Conservation (phyloP, 139 green algal species). For the Chlamydomonas asymmetrica region DNA sequence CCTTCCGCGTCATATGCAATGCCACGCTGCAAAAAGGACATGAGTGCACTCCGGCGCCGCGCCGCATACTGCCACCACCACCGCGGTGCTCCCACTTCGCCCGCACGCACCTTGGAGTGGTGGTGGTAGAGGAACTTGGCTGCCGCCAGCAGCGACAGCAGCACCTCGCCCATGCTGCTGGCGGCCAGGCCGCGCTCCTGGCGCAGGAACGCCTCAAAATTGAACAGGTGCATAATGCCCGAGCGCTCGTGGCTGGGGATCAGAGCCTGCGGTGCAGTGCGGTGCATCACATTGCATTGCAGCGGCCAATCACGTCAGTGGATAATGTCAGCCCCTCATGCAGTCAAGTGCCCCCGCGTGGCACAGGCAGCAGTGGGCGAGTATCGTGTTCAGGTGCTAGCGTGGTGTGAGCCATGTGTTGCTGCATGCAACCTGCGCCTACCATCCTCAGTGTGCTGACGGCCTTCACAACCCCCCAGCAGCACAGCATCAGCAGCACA, state of each 20-base stretch:
- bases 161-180: neutral
- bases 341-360: conserved; percentile 12
- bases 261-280: too few relatives aligned
- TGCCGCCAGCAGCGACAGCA: conserved; percentile 10
- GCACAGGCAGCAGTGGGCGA: conserved; percentile 64
- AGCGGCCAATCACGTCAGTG: neutral
- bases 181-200: neutral
- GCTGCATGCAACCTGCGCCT: too few relatives aligned
- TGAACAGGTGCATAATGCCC: neutral
- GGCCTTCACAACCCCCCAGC: too few relatives aligned
- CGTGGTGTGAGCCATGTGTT: too few relatives aligned
- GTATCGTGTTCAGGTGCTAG: too few relatives aligned
- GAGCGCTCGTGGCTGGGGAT: too few relatives aligned
- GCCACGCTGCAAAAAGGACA: too few relatives aligned
- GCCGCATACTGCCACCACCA: neutral
- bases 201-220: conserved; percentile 1
- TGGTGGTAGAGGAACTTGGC: conserved; percentile 66
- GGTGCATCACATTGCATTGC: too few relatives aligned
- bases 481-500: too few relatives aligned
- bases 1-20: too few relatives aligned
- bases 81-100: neutral
- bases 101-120: conserved; percentile 25
- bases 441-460: too few relatives aligned
- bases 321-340: too few relatives aligned
- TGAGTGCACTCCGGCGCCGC: neutral